Base-by-base conservation (phyloP, 495 filamentous ascomycete species). In the Aspergillus taichungensis region DNA sequence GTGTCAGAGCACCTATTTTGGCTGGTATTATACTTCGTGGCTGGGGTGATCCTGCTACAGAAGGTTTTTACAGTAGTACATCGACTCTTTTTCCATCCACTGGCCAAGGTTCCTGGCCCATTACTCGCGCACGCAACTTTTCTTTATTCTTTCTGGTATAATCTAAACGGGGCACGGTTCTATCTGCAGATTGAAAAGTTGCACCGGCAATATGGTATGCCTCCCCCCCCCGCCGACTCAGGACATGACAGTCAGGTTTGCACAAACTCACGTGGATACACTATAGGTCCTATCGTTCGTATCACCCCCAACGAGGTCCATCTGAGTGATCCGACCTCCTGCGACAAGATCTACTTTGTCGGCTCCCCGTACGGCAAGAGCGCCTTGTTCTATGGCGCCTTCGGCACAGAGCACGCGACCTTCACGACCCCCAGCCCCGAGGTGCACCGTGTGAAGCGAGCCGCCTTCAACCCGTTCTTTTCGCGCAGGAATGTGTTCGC, bases 381-480 rank as follows among this genome's bases (percentile, higher is more conserved):
- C 29, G 30, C 54, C 3, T 43, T 34, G 40, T 55, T 55, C 37
- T 55, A 55, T 32, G 40, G 41, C 27, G 43, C 45, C 38, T 43
- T 55, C n/a, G 55, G 52, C 30, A 50, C 42, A 7, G 18, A 42
- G 0, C 41, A 41, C 8, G 47, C 55, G 6, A 43, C 50, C 12
- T 56, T 61, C 28, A 53, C 56, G n/a, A 53, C 62, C 6, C 45
- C 50, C 1, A 44, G 46, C 13, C 52, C 54, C 14, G 55, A 62
- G 3, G 43, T 62, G 6, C 69, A 73, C 52, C 58, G 58, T 0
- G 32, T 49, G 1, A 59, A 64, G 5, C 60, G 71, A 5, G 46
- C 42, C 0, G 51, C 54, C 0, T 43, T 72, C 8, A 67, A 64
- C 49, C 62, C 63, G 0, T 73, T 72, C 48, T 73, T 72, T 53